These are phyloP conservation scores for Populus pruinosa DNA, from an alignment of 345 rosid species.

Conservation along the genomic window DNA sequence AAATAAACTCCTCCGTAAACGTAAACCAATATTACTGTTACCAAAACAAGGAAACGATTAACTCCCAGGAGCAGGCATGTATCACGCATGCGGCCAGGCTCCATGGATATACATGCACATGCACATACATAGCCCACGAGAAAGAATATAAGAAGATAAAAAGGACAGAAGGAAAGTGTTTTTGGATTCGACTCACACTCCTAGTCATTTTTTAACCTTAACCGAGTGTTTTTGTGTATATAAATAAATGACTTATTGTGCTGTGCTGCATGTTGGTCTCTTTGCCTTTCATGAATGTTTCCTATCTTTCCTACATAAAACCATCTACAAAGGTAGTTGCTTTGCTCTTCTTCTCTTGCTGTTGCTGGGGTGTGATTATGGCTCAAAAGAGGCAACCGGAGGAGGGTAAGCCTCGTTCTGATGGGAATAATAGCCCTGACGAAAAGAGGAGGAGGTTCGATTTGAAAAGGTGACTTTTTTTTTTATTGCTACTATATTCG, in stretches of 20 bases:
- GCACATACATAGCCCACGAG: not conserved
- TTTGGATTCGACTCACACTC: not conserved
- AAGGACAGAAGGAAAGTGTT: not conserved
- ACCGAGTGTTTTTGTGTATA: not conserved
- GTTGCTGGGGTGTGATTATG: conserved; percentile 36
- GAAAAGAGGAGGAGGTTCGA: conserved; percentile 67
- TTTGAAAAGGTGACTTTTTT: conserved; percentile 45
- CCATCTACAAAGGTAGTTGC: not conserved
- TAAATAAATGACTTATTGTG: not conserved
- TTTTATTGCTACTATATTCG: not conserved
- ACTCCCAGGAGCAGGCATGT: no score
- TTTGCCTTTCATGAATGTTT: conserved; percentile 11
- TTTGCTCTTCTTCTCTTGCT: not conserved
- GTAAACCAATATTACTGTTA: not conserved
- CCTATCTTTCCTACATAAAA: not conserved
- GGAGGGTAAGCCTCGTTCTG: conserved; percentile 49
- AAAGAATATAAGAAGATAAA: not conserved
- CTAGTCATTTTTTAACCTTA: not conserved
- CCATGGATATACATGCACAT: conserved; percentile 5
- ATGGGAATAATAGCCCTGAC: conserved; percentile 43
- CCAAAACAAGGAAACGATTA: not conserved
- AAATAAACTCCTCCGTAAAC: no score
- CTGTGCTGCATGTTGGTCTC: conserved; percentile 32
- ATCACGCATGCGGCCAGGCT: conserved; percentile 21
- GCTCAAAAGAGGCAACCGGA: conserved; percentile 88